A percentile compares a stretch with the other conserved stretches of the same genome.
Evolutionary conservation across 768 basidiomycete species (phyloP).

Genomic region (Tricholoma sp.): DNA sequence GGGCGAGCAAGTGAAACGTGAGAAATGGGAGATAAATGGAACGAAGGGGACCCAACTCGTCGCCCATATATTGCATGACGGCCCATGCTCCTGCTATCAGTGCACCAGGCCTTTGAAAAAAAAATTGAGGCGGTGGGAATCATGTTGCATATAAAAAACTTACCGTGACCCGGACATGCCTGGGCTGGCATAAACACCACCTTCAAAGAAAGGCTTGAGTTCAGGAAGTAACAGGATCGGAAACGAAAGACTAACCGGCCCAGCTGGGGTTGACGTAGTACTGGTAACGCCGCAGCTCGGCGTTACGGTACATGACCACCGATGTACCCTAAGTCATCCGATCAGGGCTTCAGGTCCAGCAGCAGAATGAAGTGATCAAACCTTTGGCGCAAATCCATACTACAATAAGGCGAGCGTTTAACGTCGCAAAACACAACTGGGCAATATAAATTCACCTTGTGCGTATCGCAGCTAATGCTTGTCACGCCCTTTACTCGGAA

Average conservation of each 20-base stretch:
- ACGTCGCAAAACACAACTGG: not conserved
- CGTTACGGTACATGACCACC: constrained; percentile 89
- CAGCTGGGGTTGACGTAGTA: constrained; percentile 83
- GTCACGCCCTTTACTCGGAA: constrained; percentile 91
- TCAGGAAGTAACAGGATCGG: not conserved
- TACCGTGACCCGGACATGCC: constrained; percentile 88
- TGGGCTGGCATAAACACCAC: constrained; percentile 89
- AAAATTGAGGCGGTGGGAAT: not conserved
- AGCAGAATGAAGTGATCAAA: constrained; percentile 18
- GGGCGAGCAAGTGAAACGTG: constrained; percentile 2
- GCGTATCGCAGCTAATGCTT: constrained; percentile 92
- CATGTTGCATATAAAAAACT: constrained; percentile 13
- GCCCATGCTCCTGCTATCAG: constrained; percentile 96
- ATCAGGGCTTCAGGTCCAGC: not conserved
- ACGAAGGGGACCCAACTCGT: constrained; percentile 49
- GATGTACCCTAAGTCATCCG: constrained; percentile 63
- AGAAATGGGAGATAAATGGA: not conserved
- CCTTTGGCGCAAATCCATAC: constrained; percentile 96
- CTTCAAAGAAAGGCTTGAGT: constrained; percentile 24
- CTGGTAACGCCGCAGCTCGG: constrained; percentile 72
- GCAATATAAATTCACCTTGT: constrained; percentile 54
- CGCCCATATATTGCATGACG: constrained; percentile 90
- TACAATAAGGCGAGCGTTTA: constrained; percentile 21
- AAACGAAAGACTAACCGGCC: constrained; percentile 46
- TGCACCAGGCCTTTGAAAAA: constrained; percentile 66